Conservation (phyloP, 2,329 filamentous ascomycete species). For the Cercospora janseana region DNA sequence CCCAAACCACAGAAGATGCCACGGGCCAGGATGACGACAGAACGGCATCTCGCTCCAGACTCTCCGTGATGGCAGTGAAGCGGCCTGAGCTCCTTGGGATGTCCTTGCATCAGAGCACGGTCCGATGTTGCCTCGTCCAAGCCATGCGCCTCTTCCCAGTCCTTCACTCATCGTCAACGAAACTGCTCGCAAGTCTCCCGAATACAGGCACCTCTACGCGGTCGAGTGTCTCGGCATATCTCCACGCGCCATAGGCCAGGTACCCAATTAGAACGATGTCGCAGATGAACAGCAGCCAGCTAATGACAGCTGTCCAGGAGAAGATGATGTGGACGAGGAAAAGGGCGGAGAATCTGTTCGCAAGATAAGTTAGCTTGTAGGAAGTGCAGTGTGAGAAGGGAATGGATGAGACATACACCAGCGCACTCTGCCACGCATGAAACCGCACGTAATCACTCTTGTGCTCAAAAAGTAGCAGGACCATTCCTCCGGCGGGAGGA, state of each 20-base stretch:
- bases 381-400: background rate
- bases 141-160: too few relatives aligned
- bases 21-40: too few relatives aligned
- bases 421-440: conserved; percentile 79
- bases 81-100: too few relatives aligned
- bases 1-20: too few relatives aligned
- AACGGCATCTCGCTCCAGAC: too few relatives aligned
- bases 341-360: conserved; percentile 38
- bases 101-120: too few relatives aligned
- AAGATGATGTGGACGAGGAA: conserved; percentile 81
- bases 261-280: conserved; percentile 76
- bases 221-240: conserved; percentile 67
- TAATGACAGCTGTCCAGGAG: conserved; percentile 78
- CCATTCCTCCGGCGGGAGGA: conserved; percentile 80
- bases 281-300: conserved; percentile 74
- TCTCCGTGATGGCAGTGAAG: too few relatives aligned
- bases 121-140: too few relatives aligned
- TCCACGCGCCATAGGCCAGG: conserved; percentile 75
- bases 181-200: conserved; percentile 78
- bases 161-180: conserved; percentile 77
- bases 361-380: conserved; percentile 10
- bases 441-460: conserved; percentile 98
- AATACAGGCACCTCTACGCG: conserved; percentile 86
- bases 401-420: conserved; percentile 24
- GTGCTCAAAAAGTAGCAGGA: conserved; percentile 81